Base-by-base conservation (phyloP, 768 basidiomycete species). In the Serendipita indica region DNA sequence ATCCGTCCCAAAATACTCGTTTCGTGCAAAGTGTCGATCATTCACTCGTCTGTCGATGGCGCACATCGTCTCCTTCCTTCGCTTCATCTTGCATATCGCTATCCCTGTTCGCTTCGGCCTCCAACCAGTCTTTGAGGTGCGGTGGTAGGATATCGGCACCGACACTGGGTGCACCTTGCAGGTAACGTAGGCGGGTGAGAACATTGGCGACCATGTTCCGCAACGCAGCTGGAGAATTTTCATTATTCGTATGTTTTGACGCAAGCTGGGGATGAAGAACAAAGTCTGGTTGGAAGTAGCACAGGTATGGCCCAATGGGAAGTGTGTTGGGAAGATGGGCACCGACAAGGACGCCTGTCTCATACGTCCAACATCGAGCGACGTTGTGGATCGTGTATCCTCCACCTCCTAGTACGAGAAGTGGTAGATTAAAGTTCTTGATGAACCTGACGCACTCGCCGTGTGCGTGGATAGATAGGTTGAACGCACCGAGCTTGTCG, bases 391-490 rank as follows among this genome's bases (percentile, higher is more conserved):
- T 88, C 3, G 91, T 92, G 71, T 99, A 99, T 0, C 94, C 94
- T 2, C 94, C 94, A 1, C 94, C 94, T 39, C 94, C 94, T 3
- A 99, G 69, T 32, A 98, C 86, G 16, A 99, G 76, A 13, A 98
- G 73, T 1, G 94, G 94, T 2, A 98, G 80, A 65, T 84, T 82
- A 72, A 88, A 98, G 63, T 84, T 84, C 62, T 93, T 84, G 56
- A 99, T 91, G 69, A 93, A 98, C 67, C 93, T 85, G 30, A 99
- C 92, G 68, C 94, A 99, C 72, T 98, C 94, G 18, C 96, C 94
- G 65, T 99, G 94, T 0, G 93, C 94, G 25, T 90, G 89, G 63
- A 98, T 98, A 12, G 89, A 92, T 3, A 99, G 77, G 67, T 99
- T 98, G 80, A 98, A 99, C 0, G 92, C 92, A 18, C 94, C 94